A percentile compares a stretch with the other conserved stretches of the same genome.
These are phyloP conservation scores for Cutaneotrichosporon sp. DNA, from an alignment of 1,284 basidiomycete genomes.

Conservation along the genomic window DNA sequence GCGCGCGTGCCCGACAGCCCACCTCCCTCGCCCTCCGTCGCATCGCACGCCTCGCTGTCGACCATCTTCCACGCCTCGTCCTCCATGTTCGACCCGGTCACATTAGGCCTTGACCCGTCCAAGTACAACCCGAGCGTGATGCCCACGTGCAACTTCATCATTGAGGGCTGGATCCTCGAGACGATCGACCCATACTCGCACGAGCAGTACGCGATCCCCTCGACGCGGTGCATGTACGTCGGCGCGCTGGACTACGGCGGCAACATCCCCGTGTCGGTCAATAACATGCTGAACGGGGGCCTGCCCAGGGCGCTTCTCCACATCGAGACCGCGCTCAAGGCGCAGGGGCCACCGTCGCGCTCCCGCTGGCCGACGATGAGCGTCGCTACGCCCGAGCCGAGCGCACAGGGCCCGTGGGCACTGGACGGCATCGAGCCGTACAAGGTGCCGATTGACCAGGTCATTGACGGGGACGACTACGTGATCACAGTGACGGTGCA, in stretches of 20 bases:
- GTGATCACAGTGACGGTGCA: constrained; percentile 42
- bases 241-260: constrained; percentile 88
- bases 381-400: constrained; percentile 37
- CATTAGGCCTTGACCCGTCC: constrained; percentile 57
- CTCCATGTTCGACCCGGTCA: constrained; percentile 67
- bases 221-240: constrained; percentile 84
- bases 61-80: constrained; percentile 75
- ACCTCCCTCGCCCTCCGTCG: constrained; percentile 52
- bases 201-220: constrained; percentile 93
- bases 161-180: constrained; percentile 97
- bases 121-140: constrained; percentile 78
- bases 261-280: constrained; percentile 80
- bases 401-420: constrained; percentile 35
- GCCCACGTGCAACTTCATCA: constrained; percentile 76
- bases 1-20: constrained; percentile 62
- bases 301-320: constrained; percentile 68
- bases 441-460: constrained; percentile 37
- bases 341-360: constrained; percentile 61
- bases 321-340: constrained; percentile 70
- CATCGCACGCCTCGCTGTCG: constrained; percentile 51
- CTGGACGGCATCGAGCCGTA: constrained; percentile 39
- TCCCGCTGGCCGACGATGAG: constrained; percentile 63
- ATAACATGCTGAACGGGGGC: constrained; percentile 80
- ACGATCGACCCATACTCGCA: constrained; percentile 95
- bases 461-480: constrained; percentile 36